These are phyloP conservation scores for Ceratocystiopsis minuta DNA, from an alignment of 2,329 filamentous ascomycete genomes.

Conservation along the genomic window DNA sequence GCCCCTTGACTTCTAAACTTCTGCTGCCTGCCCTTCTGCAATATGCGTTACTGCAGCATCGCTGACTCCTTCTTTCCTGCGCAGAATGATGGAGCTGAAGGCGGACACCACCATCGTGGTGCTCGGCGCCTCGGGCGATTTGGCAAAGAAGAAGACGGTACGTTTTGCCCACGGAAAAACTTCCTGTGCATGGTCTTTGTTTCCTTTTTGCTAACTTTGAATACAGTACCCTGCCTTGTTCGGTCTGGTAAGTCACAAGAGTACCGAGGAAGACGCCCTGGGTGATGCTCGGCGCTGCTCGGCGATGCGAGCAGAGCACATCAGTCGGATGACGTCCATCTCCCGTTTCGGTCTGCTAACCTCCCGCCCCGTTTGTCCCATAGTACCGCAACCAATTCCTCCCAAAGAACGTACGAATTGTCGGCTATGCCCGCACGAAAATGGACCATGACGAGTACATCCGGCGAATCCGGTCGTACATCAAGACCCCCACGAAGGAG, in stretches of 20 bases:
- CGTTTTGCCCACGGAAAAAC: no score
- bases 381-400: slow-evolving; percentile 98
- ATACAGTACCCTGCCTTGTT: slow-evolving; percentile 85
- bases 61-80: slow-evolving; percentile 3
- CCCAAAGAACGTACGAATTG: slow-evolving; percentile 85
- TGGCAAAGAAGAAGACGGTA: slow-evolving; percentile 99
- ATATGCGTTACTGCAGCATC: background rate
- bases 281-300: no score
- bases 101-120: slow-evolving; percentile 96
- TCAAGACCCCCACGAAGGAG: slow-evolving; percentile 96
- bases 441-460: slow-evolving; percentile 97
- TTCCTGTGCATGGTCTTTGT: no score
- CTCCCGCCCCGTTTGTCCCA: background rate
- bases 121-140: slow-evolving; percentile 87
- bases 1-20: no score
- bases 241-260: slow-evolving; percentile 57
- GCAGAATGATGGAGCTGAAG: slow-evolving; percentile 82
- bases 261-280: no score
- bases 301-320: no score
- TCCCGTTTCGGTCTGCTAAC: slow-evolving; percentile 1
- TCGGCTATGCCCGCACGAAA: slow-evolving; percentile 98
- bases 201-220: slow-evolving; percentile 13
- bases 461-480: slow-evolving; percentile 88
- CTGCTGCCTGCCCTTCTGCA: no score
- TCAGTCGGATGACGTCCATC: background rate